Base-by-base conservation (phyloP, 345 rosid genomes). In the Boechera stricta region DNA sequence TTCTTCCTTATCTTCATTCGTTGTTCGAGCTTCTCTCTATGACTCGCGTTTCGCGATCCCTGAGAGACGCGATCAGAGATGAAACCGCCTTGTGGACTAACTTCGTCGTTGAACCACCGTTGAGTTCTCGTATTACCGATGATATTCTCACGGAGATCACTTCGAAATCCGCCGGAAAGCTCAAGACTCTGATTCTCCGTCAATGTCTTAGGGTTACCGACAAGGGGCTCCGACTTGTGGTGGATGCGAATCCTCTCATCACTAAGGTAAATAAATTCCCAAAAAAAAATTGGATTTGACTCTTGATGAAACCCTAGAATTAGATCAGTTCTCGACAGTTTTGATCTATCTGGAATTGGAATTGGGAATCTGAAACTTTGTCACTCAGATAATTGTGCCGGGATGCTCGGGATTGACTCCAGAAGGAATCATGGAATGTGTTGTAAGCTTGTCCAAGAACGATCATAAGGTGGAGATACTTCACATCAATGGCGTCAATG, bases 391-490 rank as follows among this genome's bases (percentile, higher is more conserved):
- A 2, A 73, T 77, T 42, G 35, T 90, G 59, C 84, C 90, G 10
- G 91, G 87, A 59, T 90, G 97, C 85, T 80, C 82, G 2, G 78
- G 84, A 71, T 76, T 92, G 41, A 87, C 89, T 24, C 95, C 94
- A 5, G 83, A 89, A 38, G 99, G 97, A 78, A 79, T 92, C 47
- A 83, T 87, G n/a, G 78, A 59, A 52, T 87, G 87, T 42, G 86
- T 89, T 72, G 72, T 83, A 79, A 80, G 45, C 49, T 80, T 92
- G 36, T 68, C 85, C 12, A 79, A 77, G 67, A 48, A 76, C 29
- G 62, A 73, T 32, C 76, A 65, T 64, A 73, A 65, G 41, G 29
- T 88, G 13, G 71, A 80, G 71, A 76, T 79, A 41, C 69, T 92
- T 11, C 82, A 74, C 67, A 76, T 94, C 75, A 72, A 82, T 42